A percentile compares a stretch with the other conserved stretches of the same genome.
phyloP scores from a whole-genome alignment of 352 stramenopile species.

The Globisporangium takayamanum region DNA sequence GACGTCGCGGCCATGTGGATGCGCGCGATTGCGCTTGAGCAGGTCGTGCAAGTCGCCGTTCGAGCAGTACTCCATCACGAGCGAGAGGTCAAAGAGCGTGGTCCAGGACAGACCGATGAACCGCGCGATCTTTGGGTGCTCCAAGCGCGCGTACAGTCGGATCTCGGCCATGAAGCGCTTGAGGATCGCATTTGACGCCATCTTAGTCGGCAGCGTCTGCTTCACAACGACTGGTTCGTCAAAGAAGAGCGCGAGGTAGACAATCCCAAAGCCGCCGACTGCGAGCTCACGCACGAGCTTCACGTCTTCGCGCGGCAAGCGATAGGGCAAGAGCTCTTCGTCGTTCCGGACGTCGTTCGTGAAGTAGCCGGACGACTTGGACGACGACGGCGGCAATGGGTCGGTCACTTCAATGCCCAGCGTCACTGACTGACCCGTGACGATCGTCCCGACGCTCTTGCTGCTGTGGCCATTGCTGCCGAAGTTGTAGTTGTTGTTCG shows the following conservation, averaged over 20 bases:
- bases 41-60: slow-evolving; percentile 35
- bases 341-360: slow-evolving; percentile 65
- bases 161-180: slow-evolving; percentile 60
- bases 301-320: slow-evolving; percentile 46
- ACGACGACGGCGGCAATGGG: slow-evolving; percentile 6
- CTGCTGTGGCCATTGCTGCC: not conserved
- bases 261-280: slow-evolving; percentile 50
- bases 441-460: slow-evolving; percentile 23
- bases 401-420: slow-evolving; percentile 5
- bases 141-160: slow-evolving; percentile 42
- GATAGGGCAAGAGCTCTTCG: slow-evolving; percentile 40
- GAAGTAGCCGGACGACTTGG: slow-evolving; percentile 19
- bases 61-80: slow-evolving; percentile 42
- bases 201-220: slow-evolving; percentile 25
- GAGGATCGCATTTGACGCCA: slow-evolving; percentile 17
- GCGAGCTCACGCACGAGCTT: slow-evolving; percentile 32
- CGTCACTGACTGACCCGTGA: slow-evolving; percentile 1
- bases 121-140: slow-evolving; percentile 44
- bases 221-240: slow-evolving; percentile 36
- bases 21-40: slow-evolving; percentile 4
- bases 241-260: slow-evolving; percentile 40
- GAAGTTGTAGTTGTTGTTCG: slow-evolving; percentile 3
- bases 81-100: slow-evolving; percentile 34
- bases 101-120: slow-evolving; percentile 51
- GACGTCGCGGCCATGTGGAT: not conserved